Evolutionary conservation across 352 stramenopile species (phyloP).

Genomic region (Blastocystis sp.): DNA sequence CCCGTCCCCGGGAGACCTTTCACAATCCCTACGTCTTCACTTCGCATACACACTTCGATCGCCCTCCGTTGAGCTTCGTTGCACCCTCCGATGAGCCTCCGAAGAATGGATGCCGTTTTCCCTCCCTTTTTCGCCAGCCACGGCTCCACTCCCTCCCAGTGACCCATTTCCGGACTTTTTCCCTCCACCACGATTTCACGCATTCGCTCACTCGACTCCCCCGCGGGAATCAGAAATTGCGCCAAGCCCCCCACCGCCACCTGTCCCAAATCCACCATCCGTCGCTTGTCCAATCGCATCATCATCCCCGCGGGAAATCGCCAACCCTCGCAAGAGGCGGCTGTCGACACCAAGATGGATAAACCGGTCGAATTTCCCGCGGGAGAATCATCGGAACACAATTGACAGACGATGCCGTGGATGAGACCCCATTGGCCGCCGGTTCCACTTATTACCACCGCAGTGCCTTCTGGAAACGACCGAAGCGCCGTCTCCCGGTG

Average conservation of each 20-base stretch:
- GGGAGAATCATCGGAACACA: neutral
- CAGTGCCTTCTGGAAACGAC: neutral
- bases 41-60: neutral
- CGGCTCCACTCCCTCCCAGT: no score
- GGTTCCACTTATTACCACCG: neutral
- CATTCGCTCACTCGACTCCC: neutral
- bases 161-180: neutral
- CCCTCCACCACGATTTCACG: conserved; percentile 24
- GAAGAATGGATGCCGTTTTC: no score
- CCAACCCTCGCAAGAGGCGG: no score
- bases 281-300: neutral
- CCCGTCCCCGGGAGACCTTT: conserved; percentile 26
- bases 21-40: conserved; percentile 36
- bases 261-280: neutral
- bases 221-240: neutral
- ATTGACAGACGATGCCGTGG: neutral
- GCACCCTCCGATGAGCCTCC: neutral
- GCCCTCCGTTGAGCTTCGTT: conserved; percentile 17
- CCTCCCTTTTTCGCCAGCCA: no score
- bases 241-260: neutral
- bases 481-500: no score
- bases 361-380: neutral
- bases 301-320: neutral
- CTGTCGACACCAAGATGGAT: no score
- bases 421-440: neutral